Evolutionary conservation across 768 basidiomycete genomes (phyloP), one percentile per base, ranked within the genome.

Genomic region (Lactarius akahatsu): DNA sequence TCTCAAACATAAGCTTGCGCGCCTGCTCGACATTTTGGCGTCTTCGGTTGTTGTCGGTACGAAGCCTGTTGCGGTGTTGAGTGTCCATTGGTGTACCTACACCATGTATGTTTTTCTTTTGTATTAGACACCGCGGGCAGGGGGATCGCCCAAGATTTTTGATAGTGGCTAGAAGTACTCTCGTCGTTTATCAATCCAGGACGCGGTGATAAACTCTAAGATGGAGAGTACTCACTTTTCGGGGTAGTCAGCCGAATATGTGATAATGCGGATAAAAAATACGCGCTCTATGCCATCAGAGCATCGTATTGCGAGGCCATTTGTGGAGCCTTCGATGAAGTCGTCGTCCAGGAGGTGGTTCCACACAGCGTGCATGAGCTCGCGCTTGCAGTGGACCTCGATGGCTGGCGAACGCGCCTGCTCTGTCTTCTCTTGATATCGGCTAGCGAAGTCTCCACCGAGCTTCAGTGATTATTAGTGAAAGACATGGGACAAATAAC

Each of bases 351-450:
- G 56, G 6, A 75, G 59, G 9, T 68, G 11, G 32, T 38, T 45
- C 72, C 72, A 71, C 2, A 68, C 47, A 3, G 8, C 70, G n/a
- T 76, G 75, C 45, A 75, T 62, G 18, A 73, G 65, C 50, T 75
- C 71, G 0, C 72, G 70, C 5, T 64, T 67, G 65, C 72, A 73
- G 59, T 47, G 70, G 0, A 70, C 69, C 6, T 69, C 47, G 1
- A 71, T 16, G n/a, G n/a, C n/a, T 3, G 10, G 3, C 0, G 10
- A 11, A 9, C n/a, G 45, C 1, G 45, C 45, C 18, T 23, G 3
- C 3, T n/a, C n/a, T 11, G n/a, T 47, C 10, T 9, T 10, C 45
- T 47, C n/a, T 23, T 13, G 45, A 23, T 47, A 47, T 11, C n/a
- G 9, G 45, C 45, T 47, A 4, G 45, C n/a, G 3, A 47, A 47